phyloP scores from a whole-genome alignment of 805 yeast species.

The Starmerella lactis-condensi region DNA sequence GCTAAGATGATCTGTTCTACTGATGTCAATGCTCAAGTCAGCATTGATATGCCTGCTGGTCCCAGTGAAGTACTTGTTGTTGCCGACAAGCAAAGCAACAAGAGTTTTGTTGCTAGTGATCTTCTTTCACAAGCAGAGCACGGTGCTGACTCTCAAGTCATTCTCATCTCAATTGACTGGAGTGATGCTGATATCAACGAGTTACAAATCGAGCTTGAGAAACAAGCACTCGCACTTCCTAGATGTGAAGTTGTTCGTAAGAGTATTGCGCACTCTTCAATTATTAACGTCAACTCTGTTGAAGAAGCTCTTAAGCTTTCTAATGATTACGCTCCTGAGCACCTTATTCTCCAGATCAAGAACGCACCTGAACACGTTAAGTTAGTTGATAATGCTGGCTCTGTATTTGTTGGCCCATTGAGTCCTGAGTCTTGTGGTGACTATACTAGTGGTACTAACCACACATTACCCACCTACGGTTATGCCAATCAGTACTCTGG shows the following conservation, averaged over 20 bases:
- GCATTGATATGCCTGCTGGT: conserved; percentile 99
- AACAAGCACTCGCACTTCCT: conserved; percentile 69
- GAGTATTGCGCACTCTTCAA: conserved; percentile 81
- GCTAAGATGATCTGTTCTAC: conserved; percentile 96
- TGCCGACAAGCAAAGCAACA: conserved; percentile 74
- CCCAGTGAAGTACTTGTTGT: conserved; percentile 93
- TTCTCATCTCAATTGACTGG: conserved; percentile 66
- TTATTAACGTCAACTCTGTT: conserved; percentile 45
- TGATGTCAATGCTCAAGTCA: conserved; percentile 84
- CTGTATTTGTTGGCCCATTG: conserved; percentile 87
- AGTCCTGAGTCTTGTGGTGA: conserved; percentile 98
- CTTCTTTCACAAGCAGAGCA: conserved; percentile 96
- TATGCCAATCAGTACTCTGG: conserved; percentile 96
- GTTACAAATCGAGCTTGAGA: conserved; percentile 66
- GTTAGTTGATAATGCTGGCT: conserved; percentile 78
- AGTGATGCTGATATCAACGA: conserved; percentile 38
- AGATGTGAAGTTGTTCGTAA: conserved; percentile 84
- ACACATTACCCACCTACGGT: conserved; percentile 95
- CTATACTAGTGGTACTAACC: conserved; percentile 95
- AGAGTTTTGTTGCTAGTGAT: conserved; percentile 94
- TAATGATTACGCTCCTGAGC: conserved; percentile 93
- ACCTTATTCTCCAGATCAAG: conserved; percentile 75
- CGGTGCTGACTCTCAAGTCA: conserved; percentile 95
- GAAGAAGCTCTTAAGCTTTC: conserved; percentile 76
- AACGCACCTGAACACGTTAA: conserved; percentile 57